Evolutionary conservation across 192 early-diverging fungal species (phyloP), one percentile per base, ranked within the genome.

Genomic region (Phycomyces nitens): DNA sequence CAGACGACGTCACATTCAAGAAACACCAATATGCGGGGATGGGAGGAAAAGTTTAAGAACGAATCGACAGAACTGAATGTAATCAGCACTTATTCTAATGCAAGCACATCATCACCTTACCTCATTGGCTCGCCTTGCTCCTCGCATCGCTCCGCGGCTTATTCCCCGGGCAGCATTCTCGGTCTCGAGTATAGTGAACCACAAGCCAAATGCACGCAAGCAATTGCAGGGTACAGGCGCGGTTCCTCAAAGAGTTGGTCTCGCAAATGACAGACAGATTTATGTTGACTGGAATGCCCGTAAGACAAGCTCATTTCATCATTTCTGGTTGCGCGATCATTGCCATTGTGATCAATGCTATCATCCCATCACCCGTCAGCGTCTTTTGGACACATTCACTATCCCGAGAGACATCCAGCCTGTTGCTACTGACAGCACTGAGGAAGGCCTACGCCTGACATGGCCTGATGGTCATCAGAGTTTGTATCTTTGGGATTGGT

Each of bases 291-390:
- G 73, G 73, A 60, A 60, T 52, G 56, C 65, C 11, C 38, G 64
- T 14, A 60, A 62, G 18, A 56, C 59, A 39, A 75, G 69, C 50
- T 24, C 53, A 16, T 78, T 82, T 65, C 83, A 92, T 68, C 66
- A 80, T 15, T 78, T 94, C 40, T 94, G 92, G 92, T 80, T 94
- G 40, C 75, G 92, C 9, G 91, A 94, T 64, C 92, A 94, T 70
- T 94, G 92, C 69, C 81, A 78, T 23, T 94, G 92, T 55, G 74
- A 81, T 2, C 49, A 82, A 38, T 94, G 92, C 65, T 94, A 83
- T 68, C 92, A 93, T 53, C 66, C 78, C 5, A 68, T 84, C 15
- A 93, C 92, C 0, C 89, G 87, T 49, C 92, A 94, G 68, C 74
- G 92, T 11, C 77, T 93, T 14, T 62, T 91, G 14, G 79, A 90